Evolutionary conservation across 495 filamentous ascomycete species (phyloP).

Genomic region (Glonium stellatum): DNA sequence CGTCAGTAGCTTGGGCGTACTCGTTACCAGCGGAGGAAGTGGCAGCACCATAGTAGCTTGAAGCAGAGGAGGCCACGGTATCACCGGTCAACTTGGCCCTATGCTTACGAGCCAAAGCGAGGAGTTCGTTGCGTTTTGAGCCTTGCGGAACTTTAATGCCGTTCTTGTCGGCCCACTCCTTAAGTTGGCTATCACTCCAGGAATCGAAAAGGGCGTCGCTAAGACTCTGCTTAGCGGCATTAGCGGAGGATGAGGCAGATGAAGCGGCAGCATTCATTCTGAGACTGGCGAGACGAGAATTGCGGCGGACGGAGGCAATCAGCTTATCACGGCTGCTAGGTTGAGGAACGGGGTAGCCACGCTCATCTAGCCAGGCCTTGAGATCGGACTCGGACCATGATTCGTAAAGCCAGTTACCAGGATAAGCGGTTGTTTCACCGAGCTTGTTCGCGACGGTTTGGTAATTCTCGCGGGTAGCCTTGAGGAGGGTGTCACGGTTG

Average conservation of each 20-base stretch:
- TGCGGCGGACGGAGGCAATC: conserved; percentile 82
- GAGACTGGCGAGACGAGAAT: conserved; percentile 71
- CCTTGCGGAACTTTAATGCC: conserved; percentile 81
- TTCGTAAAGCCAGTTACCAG: conserved; percentile 92
- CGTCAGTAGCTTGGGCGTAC: conserved; percentile 46
- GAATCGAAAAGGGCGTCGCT: conserved; percentile 78
- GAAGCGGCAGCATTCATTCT: conserved; percentile 49
- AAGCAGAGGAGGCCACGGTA: conserved; percentile 51
- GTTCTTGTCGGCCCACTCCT: conserved; percentile 72
- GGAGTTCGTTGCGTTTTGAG: conserved; percentile 78
- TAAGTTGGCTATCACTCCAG: conserved; percentile 78
- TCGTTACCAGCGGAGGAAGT: conserved; percentile 75
- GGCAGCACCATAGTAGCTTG: conserved; percentile 67
- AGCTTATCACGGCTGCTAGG: conserved; percentile 80
- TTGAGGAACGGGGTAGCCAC: conserved; percentile 83
- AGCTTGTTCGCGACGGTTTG: conserved; percentile 73
- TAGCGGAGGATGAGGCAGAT: too few relatives aligned
- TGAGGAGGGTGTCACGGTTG: conserved; percentile 73
- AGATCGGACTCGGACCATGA: conserved; percentile 74
- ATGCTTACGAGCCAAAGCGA: conserved; percentile 87
- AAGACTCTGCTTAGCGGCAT: conserved; percentile 59
- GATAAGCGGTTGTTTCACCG: conserved; percentile 74
- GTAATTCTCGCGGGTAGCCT: conserved; percentile 72
- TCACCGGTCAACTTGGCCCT: conserved; percentile 66
- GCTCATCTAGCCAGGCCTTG: conserved; percentile 81